Base-by-base conservation (phyloP, 1,284 basidiomycete genomes). In the Fereydounia khargensis region DNA sequence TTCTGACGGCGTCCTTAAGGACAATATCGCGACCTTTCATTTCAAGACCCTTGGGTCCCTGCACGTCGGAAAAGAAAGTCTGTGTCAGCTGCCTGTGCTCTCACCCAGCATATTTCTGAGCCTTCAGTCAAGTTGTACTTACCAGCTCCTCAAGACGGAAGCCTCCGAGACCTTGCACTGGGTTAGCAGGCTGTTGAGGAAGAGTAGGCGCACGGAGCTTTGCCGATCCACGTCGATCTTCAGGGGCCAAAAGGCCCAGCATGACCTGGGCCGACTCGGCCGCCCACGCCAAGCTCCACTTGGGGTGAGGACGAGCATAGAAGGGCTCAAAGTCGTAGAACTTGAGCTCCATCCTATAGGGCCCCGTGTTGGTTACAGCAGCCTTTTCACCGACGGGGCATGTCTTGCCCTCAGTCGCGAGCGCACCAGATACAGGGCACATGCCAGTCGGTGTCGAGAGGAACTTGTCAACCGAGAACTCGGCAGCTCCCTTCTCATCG, bases 241-340 rank as follows among this genome's bases (percentile, higher is more conserved):
- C 47, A 10, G 10, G 19, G 20, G 38, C 34, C 39, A 58, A 9
- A 25, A 47, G 16, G 2, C 47, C 46, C 4, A 48, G 20, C 2
- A 22, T 25, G 13, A 59, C 60, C 31, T 40, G 43, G 22, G 47
- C 14, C 33, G 46, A 42, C 25, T 55, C 58, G 1, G 13, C 16
- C 14, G 19, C 21, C 53, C 61, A 59, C 0, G 38, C 42, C 2
- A 23, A 18, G 10, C 51, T 45, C n/a, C 43, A 18, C 4, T 23
- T 36, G 3, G 32, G 10, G 30, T 27, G 44, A n/a, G 50, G 28
- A 3, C 53, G 47, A 16, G 62, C 33, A 36, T 60, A 61, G 20
- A 49, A 31, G 1, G 57, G 58, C 13, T 64, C 55, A 36, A 56
- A 61, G 9, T 61, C 53, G 44, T 59, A 63, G 52, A 53, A 65